Evolutionary conservation across 169 alveolate genomes (phyloP).

Genomic region (Condylostoma magnum): DNA sequence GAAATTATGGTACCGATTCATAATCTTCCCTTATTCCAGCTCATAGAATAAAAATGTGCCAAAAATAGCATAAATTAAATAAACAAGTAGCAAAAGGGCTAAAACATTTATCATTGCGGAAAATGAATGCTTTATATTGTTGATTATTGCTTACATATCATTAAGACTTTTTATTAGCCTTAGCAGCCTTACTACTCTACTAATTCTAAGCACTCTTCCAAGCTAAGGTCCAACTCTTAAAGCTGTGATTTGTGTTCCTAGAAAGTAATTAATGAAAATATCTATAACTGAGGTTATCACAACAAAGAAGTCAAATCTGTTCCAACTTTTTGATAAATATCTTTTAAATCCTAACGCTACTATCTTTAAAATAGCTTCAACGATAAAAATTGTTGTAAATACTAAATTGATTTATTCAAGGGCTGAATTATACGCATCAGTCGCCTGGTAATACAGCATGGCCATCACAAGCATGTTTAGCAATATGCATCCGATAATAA

Average conservation of each 20-base stretch:
- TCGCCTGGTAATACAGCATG: slow-evolving; percentile 10
- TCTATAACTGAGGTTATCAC: slow-evolving; percentile 52
- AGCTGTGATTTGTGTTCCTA: background rate
- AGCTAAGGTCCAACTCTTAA: slow-evolving; percentile 21
- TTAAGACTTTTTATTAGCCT: slow-evolving; percentile 7
- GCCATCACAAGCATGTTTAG: slow-evolving; percentile 1
- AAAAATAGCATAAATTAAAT: slow-evolving; percentile 72
- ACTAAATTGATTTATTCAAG: slow-evolving; percentile 46
- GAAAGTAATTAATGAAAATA: background rate
- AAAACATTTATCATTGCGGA: slow-evolving; percentile 71
- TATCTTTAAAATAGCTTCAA: slow-evolving; percentile 62
- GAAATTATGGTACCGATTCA: slow-evolving; percentile 50
- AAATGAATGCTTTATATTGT: slow-evolving; percentile 63
- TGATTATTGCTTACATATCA: background rate
- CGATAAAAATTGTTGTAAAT: slow-evolving; percentile 44
- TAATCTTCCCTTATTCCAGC: slow-evolving; percentile 42
- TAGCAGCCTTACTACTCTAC: slow-evolving; percentile 14
- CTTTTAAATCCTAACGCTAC: slow-evolving; percentile 42
- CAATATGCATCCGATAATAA: background rate
- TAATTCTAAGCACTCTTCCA: background rate
- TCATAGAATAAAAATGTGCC: slow-evolving; percentile 71
- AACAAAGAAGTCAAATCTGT: slow-evolving; percentile 74
- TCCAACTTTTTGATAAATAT: slow-evolving; percentile 66
- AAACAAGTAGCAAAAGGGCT: slow-evolving; percentile 60
- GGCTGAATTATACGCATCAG: slow-evolving; percentile 20